phyloP scores from a whole-genome alignment of 495 filamentous ascomycete species.

The Darksidea phi region DNA sequence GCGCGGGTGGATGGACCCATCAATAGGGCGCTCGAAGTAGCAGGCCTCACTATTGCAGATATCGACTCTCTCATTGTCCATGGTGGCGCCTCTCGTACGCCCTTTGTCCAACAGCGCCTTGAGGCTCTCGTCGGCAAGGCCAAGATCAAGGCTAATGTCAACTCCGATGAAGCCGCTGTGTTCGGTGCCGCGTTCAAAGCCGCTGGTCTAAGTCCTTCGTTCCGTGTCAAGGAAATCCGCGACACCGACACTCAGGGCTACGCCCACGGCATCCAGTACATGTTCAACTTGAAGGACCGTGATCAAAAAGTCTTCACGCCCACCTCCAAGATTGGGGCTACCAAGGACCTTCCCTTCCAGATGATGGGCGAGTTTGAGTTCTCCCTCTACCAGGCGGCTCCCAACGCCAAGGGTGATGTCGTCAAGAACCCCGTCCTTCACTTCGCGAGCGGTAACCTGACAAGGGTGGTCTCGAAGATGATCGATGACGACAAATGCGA shows the following conservation, averaged over 20 bases:
- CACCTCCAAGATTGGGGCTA: conserved; percentile 69
- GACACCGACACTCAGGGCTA: conserved; percentile 71
- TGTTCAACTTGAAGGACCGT: conserved; percentile 58
- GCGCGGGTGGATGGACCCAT: conserved; percentile 68
- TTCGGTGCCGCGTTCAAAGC: conserved; percentile 96
- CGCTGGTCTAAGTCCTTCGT: conserved; percentile 84
- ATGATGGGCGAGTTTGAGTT: conserved; percentile 83
- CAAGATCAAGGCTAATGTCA: conserved; percentile 90
- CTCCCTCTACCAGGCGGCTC: conserved; percentile 70
- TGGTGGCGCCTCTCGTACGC: conserved; percentile 85
- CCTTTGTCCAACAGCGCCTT: conserved; percentile 88
- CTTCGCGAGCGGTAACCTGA: conserved; percentile 78
- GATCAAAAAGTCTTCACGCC: conserved; percentile 76
- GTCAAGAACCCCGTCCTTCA: conserved; percentile 53
- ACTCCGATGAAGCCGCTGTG: conserved; percentile 94
- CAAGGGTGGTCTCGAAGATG: conserved; percentile 71
- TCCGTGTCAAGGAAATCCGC: conserved; percentile 95
- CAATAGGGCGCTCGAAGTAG: conserved; percentile 68
- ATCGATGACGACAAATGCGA: conserved; percentile 74
- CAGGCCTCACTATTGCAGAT: conserved; percentile 70
- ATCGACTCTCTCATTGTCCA: conserved; percentile 90
- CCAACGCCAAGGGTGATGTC: conserved; percentile 45
- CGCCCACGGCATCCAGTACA: conserved; percentile 68
- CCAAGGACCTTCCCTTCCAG: conserved; percentile 86
- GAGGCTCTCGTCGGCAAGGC: conserved; percentile 69